phyloP scores from a whole-genome alignment of 176 grass and related monocot species.

The Tuctoria greenei region DNA sequence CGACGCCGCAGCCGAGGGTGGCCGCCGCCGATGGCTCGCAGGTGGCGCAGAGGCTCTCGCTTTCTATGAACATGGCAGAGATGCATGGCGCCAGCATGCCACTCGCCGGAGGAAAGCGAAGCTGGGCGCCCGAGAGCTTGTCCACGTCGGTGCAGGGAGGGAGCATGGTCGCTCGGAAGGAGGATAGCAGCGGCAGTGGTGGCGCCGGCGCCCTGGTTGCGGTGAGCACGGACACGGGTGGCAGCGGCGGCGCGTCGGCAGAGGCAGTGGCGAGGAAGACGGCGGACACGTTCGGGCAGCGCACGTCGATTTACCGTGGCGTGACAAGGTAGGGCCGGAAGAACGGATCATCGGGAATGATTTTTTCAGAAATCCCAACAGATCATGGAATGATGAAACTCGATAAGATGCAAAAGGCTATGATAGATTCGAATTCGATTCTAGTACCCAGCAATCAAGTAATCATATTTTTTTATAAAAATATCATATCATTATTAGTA shows the following conservation, averaged over 20 bases:
- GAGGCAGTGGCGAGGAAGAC: constrained; percentile 55
- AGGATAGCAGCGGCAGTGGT: constrained; percentile 19
- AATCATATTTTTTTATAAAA: too few species aligned
- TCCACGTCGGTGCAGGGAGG: constrained; percentile 37
- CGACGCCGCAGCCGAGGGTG: neutral
- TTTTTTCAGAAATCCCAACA: too few species aligned
- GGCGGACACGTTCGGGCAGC: constrained; percentile 87
- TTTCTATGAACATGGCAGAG: constrained; percentile 60
- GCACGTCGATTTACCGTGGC: constrained; percentile 93
- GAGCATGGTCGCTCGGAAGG: constrained; percentile 20
- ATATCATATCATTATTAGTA: neutral
- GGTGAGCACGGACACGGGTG: constrained; percentile 13
- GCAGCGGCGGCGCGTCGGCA: neutral
- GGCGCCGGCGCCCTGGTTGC: constrained; percentile 32
- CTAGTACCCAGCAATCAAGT: neutral
- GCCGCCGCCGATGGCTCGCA: neutral
- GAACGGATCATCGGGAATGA: too few species aligned
- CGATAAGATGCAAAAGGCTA: neutral
- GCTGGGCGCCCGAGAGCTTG: constrained; percentile 28
- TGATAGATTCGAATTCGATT: neutral
- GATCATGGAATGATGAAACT: neutral
- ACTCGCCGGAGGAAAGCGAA: neutral
- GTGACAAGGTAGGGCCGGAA: constrained; percentile 70
- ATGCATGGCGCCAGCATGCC: constrained; percentile 8
- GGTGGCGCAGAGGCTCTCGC: constrained; percentile 47